These are phyloP conservation scores for Termitomyces titanicus DNA, from an alignment of 768 basidiomycete species.

Conservation along the genomic window DNA sequence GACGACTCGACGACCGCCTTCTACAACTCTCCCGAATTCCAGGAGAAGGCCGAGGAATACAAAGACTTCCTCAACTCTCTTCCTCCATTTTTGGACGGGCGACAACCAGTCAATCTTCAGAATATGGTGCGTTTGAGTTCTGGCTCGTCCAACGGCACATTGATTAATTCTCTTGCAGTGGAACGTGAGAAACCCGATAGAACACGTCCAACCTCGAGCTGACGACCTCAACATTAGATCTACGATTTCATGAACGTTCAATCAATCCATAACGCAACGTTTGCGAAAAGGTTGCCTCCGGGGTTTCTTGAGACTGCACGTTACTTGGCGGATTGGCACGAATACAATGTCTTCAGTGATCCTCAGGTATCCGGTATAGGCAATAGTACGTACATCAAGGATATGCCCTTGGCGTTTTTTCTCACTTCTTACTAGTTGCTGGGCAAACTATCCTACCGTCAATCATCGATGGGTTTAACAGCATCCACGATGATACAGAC, in stretches of 20 bases:
- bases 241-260: slow-evolving; percentile 76
- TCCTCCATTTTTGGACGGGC: slow-evolving; percentile 48
- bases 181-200: slow-evolving; percentile 27
- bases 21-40: slow-evolving; percentile 52
- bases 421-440: slow-evolving; percentile 48
- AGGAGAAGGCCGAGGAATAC: slow-evolving; percentile 38
- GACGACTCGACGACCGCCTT: slow-evolving; percentile 42
- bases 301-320: slow-evolving; percentile 51
- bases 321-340: slow-evolving; percentile 68
- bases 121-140: slow-evolving; percentile 49
- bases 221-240: slow-evolving; percentile 33
- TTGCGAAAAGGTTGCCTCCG: slow-evolving; percentile 41
- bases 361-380: slow-evolving; percentile 52
- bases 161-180: slow-evolving; percentile 21
- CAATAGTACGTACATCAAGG: slow-evolving; percentile 42
- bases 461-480: slow-evolving; percentile 49
- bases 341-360: slow-evolving; percentile 64
- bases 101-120: slow-evolving; percentile 45
- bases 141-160: not conserved
- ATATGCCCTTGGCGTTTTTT: not conserved
- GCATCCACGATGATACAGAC: slow-evolving; percentile 45
- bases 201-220: not conserved
- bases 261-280: slow-evolving; percentile 60
- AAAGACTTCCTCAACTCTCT: slow-evolving; percentile 47
- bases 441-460: slow-evolving; percentile 61